Evolutionary conservation across 1,139 yeast species (phyloP).

Genomic region (Debaryomyces psychrophilus): DNA sequence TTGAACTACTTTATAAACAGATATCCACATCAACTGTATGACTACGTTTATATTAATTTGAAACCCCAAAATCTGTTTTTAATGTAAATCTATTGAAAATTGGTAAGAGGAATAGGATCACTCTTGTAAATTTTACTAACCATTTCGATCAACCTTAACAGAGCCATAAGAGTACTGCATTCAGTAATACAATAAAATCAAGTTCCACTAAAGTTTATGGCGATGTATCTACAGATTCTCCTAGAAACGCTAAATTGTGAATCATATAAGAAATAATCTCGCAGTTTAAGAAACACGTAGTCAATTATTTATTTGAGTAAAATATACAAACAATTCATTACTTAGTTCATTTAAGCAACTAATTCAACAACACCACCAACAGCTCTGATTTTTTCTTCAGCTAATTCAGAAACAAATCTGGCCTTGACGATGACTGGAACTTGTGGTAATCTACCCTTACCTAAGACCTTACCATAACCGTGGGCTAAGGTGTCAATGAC

Average conservation of each 20-base stretch:
- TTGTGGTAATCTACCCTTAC: conserved; percentile 97
- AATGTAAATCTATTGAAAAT: too few species aligned
- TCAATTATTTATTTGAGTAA: conserved; percentile 16
- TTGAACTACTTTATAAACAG: not conserved
- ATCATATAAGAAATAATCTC: conserved; percentile 6
- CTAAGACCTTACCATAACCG: conserved; percentile 99
- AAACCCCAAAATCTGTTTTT: too few species aligned
- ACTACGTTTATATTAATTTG: not conserved
- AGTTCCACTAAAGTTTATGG: too few species aligned
- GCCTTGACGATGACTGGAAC: conserved; percentile 99
- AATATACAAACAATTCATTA: conserved; percentile 13
- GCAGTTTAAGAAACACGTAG: conserved; percentile 13
- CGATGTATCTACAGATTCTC: not conserved
- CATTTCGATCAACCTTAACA: too few species aligned
- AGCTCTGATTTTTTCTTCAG: conserved; percentile 99
- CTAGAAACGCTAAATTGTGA: conserved; percentile 9
- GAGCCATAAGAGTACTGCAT: too few species aligned
- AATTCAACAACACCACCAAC: conserved; percentile 99
- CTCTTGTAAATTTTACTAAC: too few species aligned
- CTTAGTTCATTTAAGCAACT: conserved; percentile 69
- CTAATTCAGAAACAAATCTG: conserved; percentile 97
- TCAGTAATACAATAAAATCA: too few species aligned
- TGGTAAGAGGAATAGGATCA: too few species aligned
- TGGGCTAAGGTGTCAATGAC: conserved; percentile 99
- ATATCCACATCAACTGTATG: too few species aligned